A percentile compares a stretch with the other conserved stretches of the same genome.
Conservation (phyloP, 305 asterid genomes). For the Fraxinus nigra region DNA sequence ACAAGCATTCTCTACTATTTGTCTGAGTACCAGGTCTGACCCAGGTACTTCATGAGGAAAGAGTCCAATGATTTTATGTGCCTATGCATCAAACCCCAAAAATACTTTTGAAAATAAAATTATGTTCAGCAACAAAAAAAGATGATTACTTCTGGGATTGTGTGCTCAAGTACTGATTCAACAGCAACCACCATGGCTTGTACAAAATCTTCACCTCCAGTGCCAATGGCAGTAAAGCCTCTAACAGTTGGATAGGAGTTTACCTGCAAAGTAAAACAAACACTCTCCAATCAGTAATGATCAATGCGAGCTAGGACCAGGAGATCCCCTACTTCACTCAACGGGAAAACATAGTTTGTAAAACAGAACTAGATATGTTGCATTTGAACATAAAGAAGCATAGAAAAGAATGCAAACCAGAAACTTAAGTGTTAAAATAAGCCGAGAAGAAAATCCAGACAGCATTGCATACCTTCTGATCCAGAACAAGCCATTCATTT, state of each 20-base stretch:
- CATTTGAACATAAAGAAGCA: not conserved
- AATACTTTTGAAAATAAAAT: not conserved
- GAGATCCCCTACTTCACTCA: not conserved
- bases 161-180: conserved; percentile 77
- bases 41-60: not conserved
- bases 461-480: conserved; percentile 63
- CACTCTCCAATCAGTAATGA: conserved; percentile 6
- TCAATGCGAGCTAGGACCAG: conserved; percentile 20
- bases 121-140: not conserved
- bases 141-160: conserved; percentile 72
- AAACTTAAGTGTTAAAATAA: not conserved
- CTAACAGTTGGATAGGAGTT: conserved; percentile 91
- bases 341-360: not conserved
- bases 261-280: conserved; percentile 46
- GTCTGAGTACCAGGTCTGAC: not conserved
- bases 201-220: conserved; percentile 96
- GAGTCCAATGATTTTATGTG: not conserved
- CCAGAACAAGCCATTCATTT: conserved; percentile 82
- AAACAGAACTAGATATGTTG: not conserved
- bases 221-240: conserved; percentile 96
- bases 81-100: not conserved
- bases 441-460: conserved; percentile 3
- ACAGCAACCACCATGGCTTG: conserved; percentile 97
- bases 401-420: not conserved
- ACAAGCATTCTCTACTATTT: not conserved